Evolutionary conservation across 306 rosid species (phyloP).

Genomic region (Acacia acuminata): DNA sequence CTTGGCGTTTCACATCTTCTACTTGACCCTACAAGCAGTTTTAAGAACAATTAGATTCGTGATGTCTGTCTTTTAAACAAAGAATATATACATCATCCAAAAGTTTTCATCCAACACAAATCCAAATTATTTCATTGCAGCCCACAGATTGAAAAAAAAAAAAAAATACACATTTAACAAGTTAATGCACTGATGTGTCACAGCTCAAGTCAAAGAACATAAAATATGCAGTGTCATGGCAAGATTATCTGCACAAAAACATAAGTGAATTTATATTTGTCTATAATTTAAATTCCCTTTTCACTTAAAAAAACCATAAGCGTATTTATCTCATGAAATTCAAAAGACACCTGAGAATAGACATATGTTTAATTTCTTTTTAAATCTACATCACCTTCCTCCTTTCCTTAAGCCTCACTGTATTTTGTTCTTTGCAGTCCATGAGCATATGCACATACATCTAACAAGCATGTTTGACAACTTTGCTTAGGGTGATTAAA

Average conservation of each 20-base stretch:
- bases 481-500: not conserved
- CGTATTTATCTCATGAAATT: not conserved
- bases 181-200: not conserved
- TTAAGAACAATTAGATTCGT: conserved; percentile 27
- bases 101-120: not conserved
- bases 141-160: not conserved
- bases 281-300: too few species aligned
- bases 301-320: not conserved
- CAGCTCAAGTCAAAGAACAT: not conserved
- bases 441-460: not conserved
- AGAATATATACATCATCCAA: not conserved
- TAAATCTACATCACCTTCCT: not conserved
- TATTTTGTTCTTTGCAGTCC: not conserved
- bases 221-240: not conserved
- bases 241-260: not conserved
- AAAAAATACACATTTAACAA: not conserved
- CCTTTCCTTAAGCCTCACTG: not conserved
- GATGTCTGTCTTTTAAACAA: conserved; percentile 1
- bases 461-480: not conserved
- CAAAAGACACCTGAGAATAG: not conserved
- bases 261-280: not conserved
- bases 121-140: conserved; percentile 6
- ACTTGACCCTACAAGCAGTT: conserved; percentile 73
- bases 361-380: not conserved
- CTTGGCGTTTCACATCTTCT: conserved; percentile 89